Evolutionary conservation across 495 filamentous ascomycete genomes (phyloP).

Genomic region (Aspergillus conjunctus): DNA sequence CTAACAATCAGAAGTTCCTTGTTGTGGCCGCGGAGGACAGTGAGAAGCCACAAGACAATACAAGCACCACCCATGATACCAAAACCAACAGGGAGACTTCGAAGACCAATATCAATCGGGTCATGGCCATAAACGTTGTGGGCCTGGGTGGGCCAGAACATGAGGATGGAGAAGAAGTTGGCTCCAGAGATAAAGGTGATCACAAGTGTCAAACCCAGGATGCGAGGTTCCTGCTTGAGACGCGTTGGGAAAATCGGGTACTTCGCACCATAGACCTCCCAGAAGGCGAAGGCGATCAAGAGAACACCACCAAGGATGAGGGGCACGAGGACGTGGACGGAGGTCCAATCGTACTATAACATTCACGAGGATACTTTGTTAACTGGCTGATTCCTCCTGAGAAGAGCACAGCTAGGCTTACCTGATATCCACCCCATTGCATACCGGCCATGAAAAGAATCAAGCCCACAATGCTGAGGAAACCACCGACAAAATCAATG

Average conservation of each 20-base stretch:
- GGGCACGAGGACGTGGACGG: constrained; percentile 60
- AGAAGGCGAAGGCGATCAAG: constrained; percentile 57
- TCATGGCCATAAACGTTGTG: constrained; percentile 76
- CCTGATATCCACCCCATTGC: constrained; percentile 70
- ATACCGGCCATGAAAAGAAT: constrained; percentile 66
- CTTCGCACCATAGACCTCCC: constrained; percentile 62
- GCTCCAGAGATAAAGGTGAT: constrained; percentile 75
- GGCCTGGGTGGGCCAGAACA: constrained; percentile 75
- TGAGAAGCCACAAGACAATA: constrained; percentile 62
- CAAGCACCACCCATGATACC: constrained; percentile 64
- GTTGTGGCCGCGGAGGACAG: constrained; percentile 62
- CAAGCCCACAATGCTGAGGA: constrained; percentile 65
- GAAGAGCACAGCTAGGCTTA: constrained; percentile 26
- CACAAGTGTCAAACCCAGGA: constrained; percentile 62
- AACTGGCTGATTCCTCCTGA: not conserved
- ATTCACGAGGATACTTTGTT: not conserved
- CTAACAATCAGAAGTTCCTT: constrained; percentile 62
- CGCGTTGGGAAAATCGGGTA: constrained; percentile 68
- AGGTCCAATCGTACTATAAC: constrained; percentile 57
- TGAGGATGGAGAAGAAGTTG: constrained; percentile 73
- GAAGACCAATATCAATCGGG: constrained; percentile 65
- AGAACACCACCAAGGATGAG: constrained; percentile 58
- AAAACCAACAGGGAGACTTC: constrained; percentile 67
- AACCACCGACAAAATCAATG: constrained; percentile 68
- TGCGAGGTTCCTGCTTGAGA: constrained; percentile 64